phyloP scores from a whole-genome alignment of 768 basidiomycete genomes.

The Tephrocybe sp. region DNA sequence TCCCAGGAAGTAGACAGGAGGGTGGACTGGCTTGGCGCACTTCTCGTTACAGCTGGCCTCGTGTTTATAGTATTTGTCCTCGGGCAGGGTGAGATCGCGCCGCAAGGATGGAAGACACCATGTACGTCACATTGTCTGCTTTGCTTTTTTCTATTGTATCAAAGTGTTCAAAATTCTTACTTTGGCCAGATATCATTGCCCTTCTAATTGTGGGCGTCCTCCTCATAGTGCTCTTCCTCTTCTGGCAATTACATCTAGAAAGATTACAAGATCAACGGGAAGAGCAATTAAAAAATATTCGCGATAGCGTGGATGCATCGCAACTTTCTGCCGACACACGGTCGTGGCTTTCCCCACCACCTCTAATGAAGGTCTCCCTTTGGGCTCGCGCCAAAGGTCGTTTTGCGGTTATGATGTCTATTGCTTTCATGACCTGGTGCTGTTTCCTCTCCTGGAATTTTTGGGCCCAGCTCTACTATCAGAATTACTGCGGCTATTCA shows the following conservation, averaged over 20 bases:
- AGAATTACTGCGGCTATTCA: constrained; percentile 52
- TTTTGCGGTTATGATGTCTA: constrained; percentile 52
- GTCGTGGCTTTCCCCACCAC: constrained; percentile 40
- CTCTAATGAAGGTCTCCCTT: constrained; percentile 58
- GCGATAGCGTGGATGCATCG: neutral
- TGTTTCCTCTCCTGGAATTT: constrained; percentile 51
- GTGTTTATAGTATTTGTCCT: constrained; percentile 69
- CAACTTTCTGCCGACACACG: neutral
- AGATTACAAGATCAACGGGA: constrained; percentile 10
- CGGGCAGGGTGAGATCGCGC: constrained; percentile 57
- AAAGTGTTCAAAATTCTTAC: neutral
- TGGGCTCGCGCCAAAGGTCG: constrained; percentile 58
- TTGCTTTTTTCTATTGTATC: neutral
- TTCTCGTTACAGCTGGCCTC: constrained; percentile 58
- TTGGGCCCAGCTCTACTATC: constrained; percentile 59
- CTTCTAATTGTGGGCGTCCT: constrained; percentile 59
- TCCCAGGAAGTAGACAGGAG: constrained; percentile 40
- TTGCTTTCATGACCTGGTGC: constrained; percentile 60
- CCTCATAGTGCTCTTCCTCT: constrained; percentile 49
- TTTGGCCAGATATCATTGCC: constrained; percentile 55
- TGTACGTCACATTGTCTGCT: constrained; percentile 13
- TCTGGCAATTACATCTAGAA: constrained; percentile 64
- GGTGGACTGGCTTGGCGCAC: constrained; percentile 75
- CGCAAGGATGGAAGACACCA: constrained; percentile 53
- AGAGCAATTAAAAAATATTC: neutral